Evolutionary conservation across 1,284 basidiomycete species (phyloP), one percentile per base, ranked within the genome.

Genomic region (Limonomyces culmigenus): DNA sequence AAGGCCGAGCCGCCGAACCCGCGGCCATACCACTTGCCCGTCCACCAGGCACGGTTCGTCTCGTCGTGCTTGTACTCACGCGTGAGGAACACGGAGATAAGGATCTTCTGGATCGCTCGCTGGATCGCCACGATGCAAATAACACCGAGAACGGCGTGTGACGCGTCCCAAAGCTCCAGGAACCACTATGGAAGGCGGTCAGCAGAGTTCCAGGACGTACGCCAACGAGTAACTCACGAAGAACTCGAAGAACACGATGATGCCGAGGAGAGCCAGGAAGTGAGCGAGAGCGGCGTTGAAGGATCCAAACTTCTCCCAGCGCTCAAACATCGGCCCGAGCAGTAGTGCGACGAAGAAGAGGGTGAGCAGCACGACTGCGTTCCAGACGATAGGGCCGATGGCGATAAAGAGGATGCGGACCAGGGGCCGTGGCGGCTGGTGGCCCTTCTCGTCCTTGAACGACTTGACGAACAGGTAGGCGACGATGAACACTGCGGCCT

Each of bases 11-110:
- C 67, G 30, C 91, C 92, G 20, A 95, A 65, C 29, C 87, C 86
- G 39, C 88, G 71, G 35, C 89, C 88, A 52, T 91, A 92, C 91
- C 91, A 95, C 58, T 89, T 86, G 53, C 91, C 91, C n/a, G 88
- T 91, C 91, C 91, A 96, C 91, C 91, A 96, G 5, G 89, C 89
- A 41, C 86, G 68, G 60, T 96, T 95, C 14, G 87, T 91, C 62
- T 95, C 89, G 51, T 96, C 92, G 53, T 92, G 85, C 63, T 95
- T 95, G 66, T 81, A 89, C 59, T 96, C 91, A 54, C 91, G 77
- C 29, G 87, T 85, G 36, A 96, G 65, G 70, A 92, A 88, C 39
- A 89, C 78, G 1, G 88, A 71, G 44, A 96, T 96, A 42, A 95
- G 65, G 43, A 92, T 74, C 64, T 96, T 96, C 62, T 89, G 86